Evolutionary conservation across 2,329 filamentous ascomycete genomes (phyloP), one percentile per base, ranked within the genome.

Genomic region (Furcasterigmium sp.): DNA sequence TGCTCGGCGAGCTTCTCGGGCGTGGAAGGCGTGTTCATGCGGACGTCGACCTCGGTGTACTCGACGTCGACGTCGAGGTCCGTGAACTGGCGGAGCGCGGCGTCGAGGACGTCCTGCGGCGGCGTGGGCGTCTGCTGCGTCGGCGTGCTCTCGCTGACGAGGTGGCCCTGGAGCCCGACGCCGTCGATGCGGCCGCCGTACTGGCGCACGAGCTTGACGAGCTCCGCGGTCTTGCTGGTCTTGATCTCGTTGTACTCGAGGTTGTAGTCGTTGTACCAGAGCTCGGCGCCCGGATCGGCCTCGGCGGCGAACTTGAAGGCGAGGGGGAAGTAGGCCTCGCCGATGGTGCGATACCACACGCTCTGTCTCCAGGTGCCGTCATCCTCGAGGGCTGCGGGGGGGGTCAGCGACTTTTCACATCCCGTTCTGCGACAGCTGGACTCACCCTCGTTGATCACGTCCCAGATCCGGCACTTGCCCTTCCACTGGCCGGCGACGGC

Each of bases 381-480:
- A 17, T 83, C 80, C 45, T 74, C 70, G 32, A 81, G 67, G 5
- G 72, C 39, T 26, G 11, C 11, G 23, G 11, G 23, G 11, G 11
- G 23, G 23, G 23, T 26, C 7, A 26, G 23, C 23, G 23, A 26
- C 23, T 26, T n/a, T n/a, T 34, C 14, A 14, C 15, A 7, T 34
- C 23, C 8, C n/a, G n/a, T n/a, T 26, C 11, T 26, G 11, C 23
- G 23, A 7, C 7, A 26, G 23, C 23, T 26, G 23, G 6, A 34
- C 30, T n/a, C 14, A 34, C 30, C 75, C 64, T 85, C 80, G 57
- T 85, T 85, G 19, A 83, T 71, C 0, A 85, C 80, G 44, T 85
- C 80, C 80, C 80, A 85, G 23, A 73, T 69, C 56, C 78, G 77
- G 59, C 80, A 82, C 51, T 76, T 67, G 43, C 76, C 74, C 57